phyloP scores from a whole-genome alignment of 257 asterid species.

The Misopates orontium region DNA sequence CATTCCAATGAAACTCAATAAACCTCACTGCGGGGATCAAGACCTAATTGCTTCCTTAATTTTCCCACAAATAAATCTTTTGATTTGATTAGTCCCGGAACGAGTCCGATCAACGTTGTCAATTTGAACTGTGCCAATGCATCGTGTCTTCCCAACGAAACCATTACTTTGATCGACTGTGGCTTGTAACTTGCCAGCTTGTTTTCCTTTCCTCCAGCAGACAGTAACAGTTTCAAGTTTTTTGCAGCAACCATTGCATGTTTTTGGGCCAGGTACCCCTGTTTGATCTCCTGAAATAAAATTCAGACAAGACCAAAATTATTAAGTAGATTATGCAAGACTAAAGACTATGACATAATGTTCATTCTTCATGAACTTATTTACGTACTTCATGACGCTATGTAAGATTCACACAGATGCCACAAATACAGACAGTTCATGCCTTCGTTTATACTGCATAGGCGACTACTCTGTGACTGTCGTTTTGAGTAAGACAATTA shows the following conservation, averaged over 20 bases:
- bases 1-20: conserved; percentile 22
- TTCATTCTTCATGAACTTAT: no score
- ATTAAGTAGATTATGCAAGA: background rate
- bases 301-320: background rate
- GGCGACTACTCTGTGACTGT: no score
- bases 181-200: conserved; percentile 69
- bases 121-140: conserved; percentile 77
- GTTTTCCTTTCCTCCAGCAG: conserved; percentile 60
- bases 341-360: background rate
- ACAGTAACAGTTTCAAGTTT: conserved; percentile 56
- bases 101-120: conserved; percentile 65
- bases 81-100: conserved; percentile 83
- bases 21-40: conserved; percentile 45
- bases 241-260: conserved; percentile 64
- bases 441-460: no score
- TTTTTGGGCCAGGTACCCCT: conserved; percentile 71
- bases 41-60: conserved; percentile 70
- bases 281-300: conserved; percentile 62
- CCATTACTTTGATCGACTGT: conserved; percentile 46
- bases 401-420: background rate
- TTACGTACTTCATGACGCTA: no score
- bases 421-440: background rate
- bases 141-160: conserved; percentile 76
- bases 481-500: no score
- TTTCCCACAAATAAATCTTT: conserved; percentile 80